Evolutionary conservation across 78 protist genomes (phyloP).

Genomic region (Isochrysis galbana): DNA sequence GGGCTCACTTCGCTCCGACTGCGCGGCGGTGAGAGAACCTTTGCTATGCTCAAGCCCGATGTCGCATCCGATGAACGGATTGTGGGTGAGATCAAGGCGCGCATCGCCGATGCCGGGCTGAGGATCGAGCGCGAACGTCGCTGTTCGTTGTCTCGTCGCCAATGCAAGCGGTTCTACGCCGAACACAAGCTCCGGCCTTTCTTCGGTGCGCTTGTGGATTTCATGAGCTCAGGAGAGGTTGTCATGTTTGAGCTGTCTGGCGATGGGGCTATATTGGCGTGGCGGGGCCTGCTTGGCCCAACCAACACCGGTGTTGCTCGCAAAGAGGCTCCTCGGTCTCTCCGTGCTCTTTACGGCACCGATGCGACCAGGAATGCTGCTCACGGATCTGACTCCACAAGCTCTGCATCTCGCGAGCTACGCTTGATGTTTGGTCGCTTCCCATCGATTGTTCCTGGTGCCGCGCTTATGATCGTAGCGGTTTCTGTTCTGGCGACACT

Average conservation of each 20-base stretch:
- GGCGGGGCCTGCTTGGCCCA: constrained; percentile 32
- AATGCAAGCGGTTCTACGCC: background rate
- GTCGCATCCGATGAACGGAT: background rate
- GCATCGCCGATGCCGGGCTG: background rate
- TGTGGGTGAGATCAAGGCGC: background rate
- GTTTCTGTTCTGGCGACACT: too few relatives aligned
- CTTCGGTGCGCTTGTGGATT: background rate
- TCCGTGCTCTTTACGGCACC: constrained; percentile 8
- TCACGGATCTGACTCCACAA: constrained; percentile 7
- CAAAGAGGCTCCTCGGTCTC: background rate
- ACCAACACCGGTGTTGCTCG: background rate
- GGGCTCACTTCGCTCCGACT: background rate
- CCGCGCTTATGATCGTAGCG: too few relatives aligned
- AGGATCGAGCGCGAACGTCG: background rate
- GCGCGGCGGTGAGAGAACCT: background rate
- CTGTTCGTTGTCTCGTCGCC: background rate
- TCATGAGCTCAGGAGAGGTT: background rate
- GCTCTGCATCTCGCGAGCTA: background rate
- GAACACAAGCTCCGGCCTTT: background rate
- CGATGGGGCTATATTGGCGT: background rate
- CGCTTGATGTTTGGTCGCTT: background rate
- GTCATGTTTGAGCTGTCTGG: constrained; percentile 27
- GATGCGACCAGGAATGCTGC: background rate
- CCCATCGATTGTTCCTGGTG: too few relatives aligned
- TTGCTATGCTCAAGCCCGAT: constrained; percentile 28